Conservation (phyloP, 768 basidiomycete species). For the Boletus rufocinnamomeus region DNA sequence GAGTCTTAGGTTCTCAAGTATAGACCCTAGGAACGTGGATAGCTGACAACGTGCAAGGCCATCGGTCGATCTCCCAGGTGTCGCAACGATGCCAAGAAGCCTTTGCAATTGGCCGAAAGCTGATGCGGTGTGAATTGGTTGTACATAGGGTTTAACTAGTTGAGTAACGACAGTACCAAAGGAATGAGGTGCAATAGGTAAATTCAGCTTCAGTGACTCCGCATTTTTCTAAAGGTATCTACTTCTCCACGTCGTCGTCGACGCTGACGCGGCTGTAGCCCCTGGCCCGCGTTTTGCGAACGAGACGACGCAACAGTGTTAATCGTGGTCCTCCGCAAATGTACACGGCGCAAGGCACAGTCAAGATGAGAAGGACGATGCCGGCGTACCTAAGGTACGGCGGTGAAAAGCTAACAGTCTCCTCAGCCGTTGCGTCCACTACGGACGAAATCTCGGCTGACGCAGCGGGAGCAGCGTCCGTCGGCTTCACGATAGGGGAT, state of each 20-base stretch:
- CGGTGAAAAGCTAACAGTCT: background rate
- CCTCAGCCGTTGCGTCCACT: conserved; percentile 6
- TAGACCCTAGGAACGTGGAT: no score
- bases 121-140: background rate
- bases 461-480: background rate
- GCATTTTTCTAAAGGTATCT: conserved; percentile 5
- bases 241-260: conserved; percentile 56
- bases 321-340: conserved; percentile 45
- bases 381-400: conserved; percentile 23
- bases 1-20: no score
- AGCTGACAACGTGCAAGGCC: no score
- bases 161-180: background rate
- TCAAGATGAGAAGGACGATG: conserved; percentile 43
- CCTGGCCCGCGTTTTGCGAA: conserved; percentile 38
- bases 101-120: no score
- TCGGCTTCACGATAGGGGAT: conserved; percentile 3
- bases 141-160: background rate
- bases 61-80: no score
- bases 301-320: conserved; percentile 39
- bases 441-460: background rate
- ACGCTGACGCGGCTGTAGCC: conserved; percentile 49
- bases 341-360: conserved; percentile 46
- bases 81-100: no score
- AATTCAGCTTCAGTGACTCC: background rate
- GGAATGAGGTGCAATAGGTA: background rate